Evolutionary conservation across 2,329 filamentous ascomycete species (phyloP).

Genomic region (Colletotrichum orbiculare): DNA sequence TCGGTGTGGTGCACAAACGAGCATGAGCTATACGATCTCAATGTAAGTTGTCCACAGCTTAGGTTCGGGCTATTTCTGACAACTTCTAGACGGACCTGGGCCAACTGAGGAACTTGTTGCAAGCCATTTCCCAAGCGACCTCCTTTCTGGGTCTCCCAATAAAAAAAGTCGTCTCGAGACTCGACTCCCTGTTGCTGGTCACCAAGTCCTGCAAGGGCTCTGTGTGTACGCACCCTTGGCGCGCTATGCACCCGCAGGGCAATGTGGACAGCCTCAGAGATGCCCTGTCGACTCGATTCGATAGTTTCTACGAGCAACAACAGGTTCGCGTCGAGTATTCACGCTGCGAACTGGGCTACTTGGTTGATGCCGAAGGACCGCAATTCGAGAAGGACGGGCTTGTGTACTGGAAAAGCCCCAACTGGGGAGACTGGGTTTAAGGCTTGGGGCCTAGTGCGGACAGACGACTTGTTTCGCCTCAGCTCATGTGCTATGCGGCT

Average conservation of each 20-base stretch:
- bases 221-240: slow-evolving; percentile 66
- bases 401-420: slow-evolving; percentile 40
- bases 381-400: slow-evolving; percentile 48
- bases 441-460: not conserved
- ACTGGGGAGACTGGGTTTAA: slow-evolving; percentile 44
- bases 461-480: slow-evolving; percentile 8
- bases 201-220: slow-evolving; percentile 68
- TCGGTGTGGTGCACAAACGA: slow-evolving; percentile 65
- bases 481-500: slow-evolving; percentile 15
- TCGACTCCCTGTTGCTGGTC: slow-evolving; percentile 69
- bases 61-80: not conserved
- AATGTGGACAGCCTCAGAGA: slow-evolving; percentile 61
- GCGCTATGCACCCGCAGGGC: slow-evolving; percentile 62
- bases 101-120: slow-evolving; percentile 51
- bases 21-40: slow-evolving; percentile 63
- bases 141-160: slow-evolving; percentile 49
- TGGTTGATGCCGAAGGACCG: slow-evolving; percentile 66
- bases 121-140: slow-evolving; percentile 29
- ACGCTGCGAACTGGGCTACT: slow-evolving; percentile 66
- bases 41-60: slow-evolving; percentile 46
- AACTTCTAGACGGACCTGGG: slow-evolving; percentile 58
- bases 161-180: slow-evolving; percentile 57
- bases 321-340: slow-evolving; percentile 60
- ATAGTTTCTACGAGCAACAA: slow-evolving; percentile 61
- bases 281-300: slow-evolving; percentile 58